A percentile compares a stretch with the other conserved stretches of the same genome.
Evolutionary conservation across 768 basidiomycete species (phyloP).

Genomic region (Gymnopilus junonius): DNA sequence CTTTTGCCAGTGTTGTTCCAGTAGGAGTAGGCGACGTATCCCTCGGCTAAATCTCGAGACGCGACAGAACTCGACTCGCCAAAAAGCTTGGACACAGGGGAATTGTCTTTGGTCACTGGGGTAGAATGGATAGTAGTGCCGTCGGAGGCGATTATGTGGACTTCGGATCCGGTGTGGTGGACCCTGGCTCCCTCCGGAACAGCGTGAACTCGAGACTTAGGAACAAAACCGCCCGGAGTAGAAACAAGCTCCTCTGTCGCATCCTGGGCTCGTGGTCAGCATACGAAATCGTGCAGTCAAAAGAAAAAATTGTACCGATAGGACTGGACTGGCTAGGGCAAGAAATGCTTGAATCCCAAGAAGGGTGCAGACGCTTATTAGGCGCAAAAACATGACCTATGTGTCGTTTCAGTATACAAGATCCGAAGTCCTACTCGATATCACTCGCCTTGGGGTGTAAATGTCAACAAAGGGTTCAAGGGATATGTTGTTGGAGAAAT

Average conservation of each 20-base stretch:
- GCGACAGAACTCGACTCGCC: neutral
- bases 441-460: neutral
- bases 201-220: constrained; percentile 13
- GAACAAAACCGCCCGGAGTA: constrained; percentile 24
- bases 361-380: neutral
- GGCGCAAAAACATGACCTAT: neutral
- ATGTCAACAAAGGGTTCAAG: neutral
- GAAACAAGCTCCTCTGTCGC: constrained; percentile 1
- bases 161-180: constrained; percentile 11
- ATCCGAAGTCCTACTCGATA: neutral
- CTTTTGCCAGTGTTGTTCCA: constrained; percentile 18
- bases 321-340: neutral
- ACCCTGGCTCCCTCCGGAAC: constrained; percentile 24
- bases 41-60: constrained; percentile 8
- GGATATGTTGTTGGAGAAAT: neutral
- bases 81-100: neutral
- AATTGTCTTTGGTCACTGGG: neutral
- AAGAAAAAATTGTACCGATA: neutral
- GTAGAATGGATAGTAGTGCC: constrained; percentile 18
- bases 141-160: constrained; percentile 16
- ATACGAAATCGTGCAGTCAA: neutral
- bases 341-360: neutral
- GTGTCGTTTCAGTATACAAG: neutral
- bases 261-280: neutral
- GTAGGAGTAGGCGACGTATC: constrained; percentile 19